Conservation (phyloP, 1,284 basidiomycete genomes). For the Pyrrhoderma noxium region DNA sequence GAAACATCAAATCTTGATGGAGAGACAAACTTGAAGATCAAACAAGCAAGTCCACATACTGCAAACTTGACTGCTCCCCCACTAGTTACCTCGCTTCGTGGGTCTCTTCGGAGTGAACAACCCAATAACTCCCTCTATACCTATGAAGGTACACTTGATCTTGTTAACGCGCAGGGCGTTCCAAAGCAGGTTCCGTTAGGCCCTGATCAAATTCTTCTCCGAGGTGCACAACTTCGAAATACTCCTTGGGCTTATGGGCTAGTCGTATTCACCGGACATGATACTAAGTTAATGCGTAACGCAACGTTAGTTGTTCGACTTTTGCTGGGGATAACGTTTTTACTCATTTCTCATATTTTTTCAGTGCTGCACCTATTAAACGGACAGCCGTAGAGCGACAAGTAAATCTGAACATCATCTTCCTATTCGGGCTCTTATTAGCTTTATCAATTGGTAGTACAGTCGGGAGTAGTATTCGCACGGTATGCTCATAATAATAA, state of each 20-base stretch:
- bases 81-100: slow-evolving; percentile 68
- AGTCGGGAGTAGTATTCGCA: slow-evolving; percentile 83
- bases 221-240: slow-evolving; percentile 94
- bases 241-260: slow-evolving; percentile 96
- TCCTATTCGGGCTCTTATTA: slow-evolving; percentile 85
- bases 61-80: slow-evolving; percentile 72
- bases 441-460: slow-evolving; percentile 87
- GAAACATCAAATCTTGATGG: slow-evolving; percentile 97
- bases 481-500: slow-evolving; percentile 31
- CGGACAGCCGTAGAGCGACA: slow-evolving; percentile 93
- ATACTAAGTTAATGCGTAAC: slow-evolving; percentile 97
- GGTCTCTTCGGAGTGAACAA: slow-evolving; percentile 87
- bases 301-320: slow-evolving; percentile 61
- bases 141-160: slow-evolving; percentile 80
- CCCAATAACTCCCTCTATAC: slow-evolving; percentile 98
- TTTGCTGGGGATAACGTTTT: background rate
- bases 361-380: slow-evolving; percentile 90
- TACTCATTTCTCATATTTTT: slow-evolving; percentile 3
- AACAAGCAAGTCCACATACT: slow-evolving; percentile 87
- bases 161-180: slow-evolving; percentile 48
- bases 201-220: slow-evolving; percentile 89
- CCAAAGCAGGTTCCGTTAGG: slow-evolving; percentile 84
- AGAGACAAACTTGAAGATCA: slow-evolving; percentile 99
- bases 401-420: slow-evolving; percentile 96
- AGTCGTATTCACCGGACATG: slow-evolving; percentile 93